phyloP scores from a whole-genome alignment of 805 yeast species.

The Metschnikowia matae region DNA sequence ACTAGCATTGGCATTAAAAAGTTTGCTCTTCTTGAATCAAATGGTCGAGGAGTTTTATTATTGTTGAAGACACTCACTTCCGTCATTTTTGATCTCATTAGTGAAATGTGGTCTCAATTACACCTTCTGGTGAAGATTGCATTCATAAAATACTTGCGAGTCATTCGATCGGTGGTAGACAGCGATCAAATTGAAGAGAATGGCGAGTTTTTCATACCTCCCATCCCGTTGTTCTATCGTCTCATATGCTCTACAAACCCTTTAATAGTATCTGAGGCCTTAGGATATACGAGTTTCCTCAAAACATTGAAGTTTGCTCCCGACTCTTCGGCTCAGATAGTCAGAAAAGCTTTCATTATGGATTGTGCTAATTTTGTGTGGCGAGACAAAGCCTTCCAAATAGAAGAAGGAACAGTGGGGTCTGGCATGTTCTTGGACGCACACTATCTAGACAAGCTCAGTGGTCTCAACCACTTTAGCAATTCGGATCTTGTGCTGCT shows the following conservation, averaged over 20 bases:
- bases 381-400: conserved; percentile 50
- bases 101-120: conserved; percentile 1
- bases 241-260: conserved; percentile 43
- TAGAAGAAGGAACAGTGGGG: conserved; percentile 28
- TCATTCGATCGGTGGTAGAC: neutral
- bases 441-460: conserved; percentile 28
- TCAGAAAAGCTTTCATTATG: conserved; percentile 50
- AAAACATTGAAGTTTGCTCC: conserved; percentile 29
- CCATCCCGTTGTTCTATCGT: conserved; percentile 1
- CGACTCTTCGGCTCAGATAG: conserved; percentile 20
- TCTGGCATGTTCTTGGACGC: conserved; percentile 38
- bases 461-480: conserved; percentile 28
- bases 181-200: neutral
- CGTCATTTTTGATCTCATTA: neutral
- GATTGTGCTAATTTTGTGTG: conserved; percentile 54
- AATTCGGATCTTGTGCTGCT: conserved; percentile 27
- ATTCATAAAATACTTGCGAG: conserved; percentile 24
- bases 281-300: conserved; percentile 43
- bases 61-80: neutral
- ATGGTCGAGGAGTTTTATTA: neutral
- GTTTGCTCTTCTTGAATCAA: neutral
- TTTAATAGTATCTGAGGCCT: conserved; percentile 40
- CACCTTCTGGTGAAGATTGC: conserved; percentile 9
- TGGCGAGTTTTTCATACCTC: neutral
- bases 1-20: neutral